Evolutionary conservation across 352 stramenopile genomes (phyloP).

Genomic region (Pythium insidiosum): DNA sequence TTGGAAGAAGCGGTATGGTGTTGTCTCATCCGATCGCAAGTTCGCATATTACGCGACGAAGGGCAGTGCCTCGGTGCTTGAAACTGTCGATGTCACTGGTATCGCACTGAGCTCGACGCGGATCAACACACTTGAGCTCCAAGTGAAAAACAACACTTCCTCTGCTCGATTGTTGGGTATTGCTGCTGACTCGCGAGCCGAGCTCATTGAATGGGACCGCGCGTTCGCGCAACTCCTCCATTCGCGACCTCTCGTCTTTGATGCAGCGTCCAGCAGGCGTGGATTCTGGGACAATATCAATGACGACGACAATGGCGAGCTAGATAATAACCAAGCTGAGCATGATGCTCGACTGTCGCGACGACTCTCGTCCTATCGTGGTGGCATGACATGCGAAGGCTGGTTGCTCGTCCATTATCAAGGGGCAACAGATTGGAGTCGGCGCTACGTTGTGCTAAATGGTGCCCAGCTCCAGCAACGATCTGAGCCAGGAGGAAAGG

Average conservation of each 20-base stretch:
- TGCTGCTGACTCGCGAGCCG: constrained; percentile 19
- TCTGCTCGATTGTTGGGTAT: constrained; percentile 22
- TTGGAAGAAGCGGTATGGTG: constrained; percentile 55
- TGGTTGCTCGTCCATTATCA: constrained; percentile 28
- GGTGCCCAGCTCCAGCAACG: constrained; percentile 57
- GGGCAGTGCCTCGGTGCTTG: constrained; percentile 15
- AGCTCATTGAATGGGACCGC: constrained; percentile 33
- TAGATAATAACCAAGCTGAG: constrained; percentile 3
- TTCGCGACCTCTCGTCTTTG: constrained; percentile 2
- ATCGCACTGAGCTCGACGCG: constrained; percentile 22
- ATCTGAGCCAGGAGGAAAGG: constrained; percentile 34
- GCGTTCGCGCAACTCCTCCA: constrained; percentile 14
- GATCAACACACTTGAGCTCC: constrained; percentile 25
- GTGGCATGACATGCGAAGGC: constrained; percentile 32
- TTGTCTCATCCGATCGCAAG: constrained; percentile 31
- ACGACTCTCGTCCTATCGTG: constrained; percentile 10
- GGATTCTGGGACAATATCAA: too few species aligned
- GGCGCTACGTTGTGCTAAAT: constrained; percentile 51
- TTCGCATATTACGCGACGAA: constrained; percentile 44
- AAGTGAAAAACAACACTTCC: constrained; percentile 14
- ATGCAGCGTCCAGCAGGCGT: too few species aligned
- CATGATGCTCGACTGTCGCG: neutral
- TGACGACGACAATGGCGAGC: neutral
- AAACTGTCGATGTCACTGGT: constrained; percentile 15
- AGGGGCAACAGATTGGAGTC: constrained; percentile 49